Percentiles rank a stretch among this genome's conserved stretches.
Evolutionary conservation across 2,329 filamentous ascomycete genomes (phyloP).

Genomic region (Fusarium nodosum): DNA sequence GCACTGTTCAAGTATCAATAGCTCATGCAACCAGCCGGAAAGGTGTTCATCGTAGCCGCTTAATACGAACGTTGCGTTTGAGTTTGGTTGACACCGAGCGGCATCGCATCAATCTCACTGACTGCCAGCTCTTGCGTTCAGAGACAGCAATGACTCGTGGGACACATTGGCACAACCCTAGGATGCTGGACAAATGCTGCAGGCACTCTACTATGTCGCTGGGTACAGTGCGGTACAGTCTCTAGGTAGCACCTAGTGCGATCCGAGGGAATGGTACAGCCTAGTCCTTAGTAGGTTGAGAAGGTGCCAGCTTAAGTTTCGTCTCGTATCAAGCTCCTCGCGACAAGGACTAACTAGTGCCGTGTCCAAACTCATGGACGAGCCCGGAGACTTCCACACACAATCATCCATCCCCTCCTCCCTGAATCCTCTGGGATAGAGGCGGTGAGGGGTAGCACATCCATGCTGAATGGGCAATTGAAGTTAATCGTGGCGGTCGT

Average conservation of each 20-base stretch:
- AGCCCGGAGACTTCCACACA: conserved; percentile 17
- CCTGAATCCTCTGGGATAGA: conserved; percentile 8
- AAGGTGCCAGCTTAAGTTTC: conserved; percentile 32
- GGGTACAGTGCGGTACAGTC: conserved; percentile 20
- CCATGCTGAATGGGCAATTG: neutral
- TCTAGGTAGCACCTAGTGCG: conserved; percentile 18
- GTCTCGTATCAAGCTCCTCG: conserved; percentile 33
- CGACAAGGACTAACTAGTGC: conserved; percentile 8
- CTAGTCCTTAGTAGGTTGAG: conserved; percentile 38
- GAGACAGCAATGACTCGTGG: conserved; percentile 2
- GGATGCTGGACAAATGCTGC: conserved; percentile 1
- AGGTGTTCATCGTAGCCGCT: neutral
- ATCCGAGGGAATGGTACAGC: conserved; percentile 49
- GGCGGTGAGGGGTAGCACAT: conserved; percentile 15
- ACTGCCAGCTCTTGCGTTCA: neutral
- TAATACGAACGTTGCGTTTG: neutral
- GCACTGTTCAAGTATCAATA: neutral
- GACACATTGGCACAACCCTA: neutral
- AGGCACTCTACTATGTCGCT: conserved; percentile 23
- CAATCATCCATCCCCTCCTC: conserved; percentile 14
- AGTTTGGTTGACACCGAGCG: neutral
- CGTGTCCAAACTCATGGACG: conserved; percentile 15
- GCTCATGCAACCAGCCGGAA: neutral
- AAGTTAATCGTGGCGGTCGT: neutral
- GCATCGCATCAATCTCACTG: neutral